A percentile compares a stretch with the other conserved stretches of the same genome.
Evolutionary conservation across 2,329 filamentous ascomycete genomes (phyloP).

Genomic region (Claviceps digitariae): DNA sequence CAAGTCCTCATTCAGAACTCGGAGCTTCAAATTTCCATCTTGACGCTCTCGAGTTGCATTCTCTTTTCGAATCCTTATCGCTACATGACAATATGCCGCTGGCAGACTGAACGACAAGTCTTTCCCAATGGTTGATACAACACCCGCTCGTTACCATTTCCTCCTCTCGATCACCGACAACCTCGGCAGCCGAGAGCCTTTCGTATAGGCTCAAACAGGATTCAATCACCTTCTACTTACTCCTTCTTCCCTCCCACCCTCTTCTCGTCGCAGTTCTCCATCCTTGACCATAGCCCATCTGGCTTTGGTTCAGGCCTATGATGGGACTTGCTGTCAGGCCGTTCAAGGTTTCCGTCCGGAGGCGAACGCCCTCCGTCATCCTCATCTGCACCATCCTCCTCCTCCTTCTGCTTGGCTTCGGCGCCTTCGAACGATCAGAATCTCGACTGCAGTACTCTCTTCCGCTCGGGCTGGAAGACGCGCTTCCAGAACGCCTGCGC

Average conservation of each 20-base stretch:
- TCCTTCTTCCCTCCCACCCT: not conserved
- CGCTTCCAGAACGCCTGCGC: slow-evolving; percentile 9
- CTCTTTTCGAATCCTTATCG: not conserved
- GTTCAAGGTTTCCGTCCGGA: slow-evolving; percentile 4
- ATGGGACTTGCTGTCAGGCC: slow-evolving; percentile 6
- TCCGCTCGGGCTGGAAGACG: slow-evolving; percentile 12
- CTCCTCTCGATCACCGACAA: not conserved
- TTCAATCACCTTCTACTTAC: not conserved
- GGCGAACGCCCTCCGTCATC: not conserved
- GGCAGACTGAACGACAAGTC: not conserved
- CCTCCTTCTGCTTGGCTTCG: slow-evolving; percentile 3
- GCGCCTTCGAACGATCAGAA: slow-evolving; percentile 5
- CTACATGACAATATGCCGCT: not conserved
- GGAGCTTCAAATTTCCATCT: not conserved
- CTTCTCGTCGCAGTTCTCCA: not conserved
- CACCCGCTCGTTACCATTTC: not conserved
- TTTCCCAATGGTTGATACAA: not conserved
- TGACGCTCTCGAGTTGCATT: not conserved
- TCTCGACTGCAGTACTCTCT: slow-evolving; percentile 7
- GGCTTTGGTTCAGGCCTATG: not conserved
- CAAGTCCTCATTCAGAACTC: not conserved
- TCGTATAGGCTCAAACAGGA: not conserved
- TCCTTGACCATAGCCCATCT: not conserved
- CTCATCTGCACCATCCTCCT: not conserved
- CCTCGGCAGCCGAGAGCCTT: not conserved